Conservation (phyloP, 1,139 yeast genomes). For the Debaryomyces coudertii region DNA sequence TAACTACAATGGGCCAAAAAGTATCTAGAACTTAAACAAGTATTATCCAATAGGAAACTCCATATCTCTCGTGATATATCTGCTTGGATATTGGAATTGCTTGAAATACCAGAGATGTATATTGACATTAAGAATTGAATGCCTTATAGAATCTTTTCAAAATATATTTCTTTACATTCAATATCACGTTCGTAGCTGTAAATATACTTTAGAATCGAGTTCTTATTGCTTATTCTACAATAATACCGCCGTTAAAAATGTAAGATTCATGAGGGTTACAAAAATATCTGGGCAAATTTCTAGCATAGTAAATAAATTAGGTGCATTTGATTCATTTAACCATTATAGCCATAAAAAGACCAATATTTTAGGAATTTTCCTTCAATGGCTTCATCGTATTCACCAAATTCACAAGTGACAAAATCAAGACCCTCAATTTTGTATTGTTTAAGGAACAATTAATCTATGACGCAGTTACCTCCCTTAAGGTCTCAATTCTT, state of each 20-base stretch:
- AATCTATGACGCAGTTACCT: slow-evolving; percentile 23
- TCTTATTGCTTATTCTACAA: too few relatives aligned
- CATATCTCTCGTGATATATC: background rate
- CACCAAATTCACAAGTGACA: slow-evolving; percentile 17
- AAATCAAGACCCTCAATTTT: slow-evolving; percentile 12
- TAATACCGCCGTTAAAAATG: too few relatives aligned
- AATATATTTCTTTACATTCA: too few relatives aligned
- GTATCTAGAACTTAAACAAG: background rate
- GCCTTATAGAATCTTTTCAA: too few relatives aligned
- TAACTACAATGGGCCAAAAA: background rate
- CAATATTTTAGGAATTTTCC: background rate
- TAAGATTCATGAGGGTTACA: too few relatives aligned
- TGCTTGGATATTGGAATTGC: too few relatives aligned
- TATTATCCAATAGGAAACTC: background rate
- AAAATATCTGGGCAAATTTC: too few relatives aligned
- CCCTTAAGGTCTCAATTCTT: slow-evolving; percentile 17
- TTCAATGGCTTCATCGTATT: slow-evolving; percentile 1
- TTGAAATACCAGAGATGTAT: too few relatives aligned
- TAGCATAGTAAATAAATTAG: too few relatives aligned
- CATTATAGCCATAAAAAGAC: slow-evolving; percentile 1
- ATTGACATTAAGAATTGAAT: too few relatives aligned
- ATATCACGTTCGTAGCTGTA: too few relatives aligned
- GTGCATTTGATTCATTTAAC: background rate
- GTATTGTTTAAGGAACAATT: slow-evolving; percentile 19
- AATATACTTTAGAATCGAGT: too few relatives aligned